phyloP scores from a whole-genome alignment of 2,329 filamentous ascomycete genomes.

The Pezicula neosporulosa region DNA sequence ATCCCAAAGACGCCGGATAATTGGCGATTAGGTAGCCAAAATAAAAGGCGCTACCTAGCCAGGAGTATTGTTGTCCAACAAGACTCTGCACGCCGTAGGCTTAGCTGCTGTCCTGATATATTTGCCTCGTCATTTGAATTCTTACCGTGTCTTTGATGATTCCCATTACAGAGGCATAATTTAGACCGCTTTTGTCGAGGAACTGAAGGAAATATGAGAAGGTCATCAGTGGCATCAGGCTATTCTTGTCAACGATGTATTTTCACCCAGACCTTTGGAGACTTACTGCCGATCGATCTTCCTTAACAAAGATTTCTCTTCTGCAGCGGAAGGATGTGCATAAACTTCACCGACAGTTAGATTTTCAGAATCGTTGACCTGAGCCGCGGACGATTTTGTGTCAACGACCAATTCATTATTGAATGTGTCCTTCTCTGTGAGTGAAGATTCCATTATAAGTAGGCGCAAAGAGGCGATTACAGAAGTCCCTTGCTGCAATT shows the following conservation, averaged over 20 bases:
- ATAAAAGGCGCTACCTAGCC: constrained; percentile 24
- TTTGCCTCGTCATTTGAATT: constrained; percentile 44
- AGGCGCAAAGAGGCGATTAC: not conserved
- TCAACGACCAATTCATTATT: not conserved
- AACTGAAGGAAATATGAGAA: constrained; percentile 55
- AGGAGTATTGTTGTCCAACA: constrained; percentile 46
- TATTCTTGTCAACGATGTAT: constrained; percentile 14
- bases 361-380: not conserved
- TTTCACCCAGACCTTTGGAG: not conserved
- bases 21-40: constrained; percentile 31
- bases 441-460: not conserved
- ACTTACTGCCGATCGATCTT: constrained; percentile 44
- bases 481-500: not conserved
- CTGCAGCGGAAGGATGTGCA: not conserved
- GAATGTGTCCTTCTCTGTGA: not conserved
- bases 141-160: constrained; percentile 41
- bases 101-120: not conserved
- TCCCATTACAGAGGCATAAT: constrained; percentile 45
- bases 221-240: constrained; percentile 51
- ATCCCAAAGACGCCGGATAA: constrained; percentile 24
- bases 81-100: constrained; percentile 21
- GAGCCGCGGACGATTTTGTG: not conserved
- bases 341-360: not conserved
- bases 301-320: constrained; percentile 26
- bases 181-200: constrained; percentile 54